Conservation (phyloP, 2,329 filamentous ascomycete genomes). For the Pseudogymnoascus sp. region DNA sequence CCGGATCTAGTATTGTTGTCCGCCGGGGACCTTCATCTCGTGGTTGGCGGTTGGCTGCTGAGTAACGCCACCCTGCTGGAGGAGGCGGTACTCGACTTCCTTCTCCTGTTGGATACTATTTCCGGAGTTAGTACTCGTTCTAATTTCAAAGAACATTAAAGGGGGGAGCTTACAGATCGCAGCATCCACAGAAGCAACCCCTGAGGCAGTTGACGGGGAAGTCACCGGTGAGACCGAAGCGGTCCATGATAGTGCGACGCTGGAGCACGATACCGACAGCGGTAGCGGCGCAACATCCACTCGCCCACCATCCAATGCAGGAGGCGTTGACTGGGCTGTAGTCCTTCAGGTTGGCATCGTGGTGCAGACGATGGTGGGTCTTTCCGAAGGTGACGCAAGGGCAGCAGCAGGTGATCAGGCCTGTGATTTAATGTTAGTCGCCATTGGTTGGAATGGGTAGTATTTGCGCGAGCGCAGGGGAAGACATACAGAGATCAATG, state of each 20-base stretch:
- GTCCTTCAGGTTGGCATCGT: slow-evolving; percentile 25
- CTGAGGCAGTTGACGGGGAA: slow-evolving; percentile 19
- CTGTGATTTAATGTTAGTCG: slow-evolving; percentile 12
- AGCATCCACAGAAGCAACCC: slow-evolving; percentile 23
- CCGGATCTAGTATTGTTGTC: not conserved
- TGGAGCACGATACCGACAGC: slow-evolving; percentile 21
- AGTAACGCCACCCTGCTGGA: slow-evolving; percentile 4
- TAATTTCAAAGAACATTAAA: not conserved
- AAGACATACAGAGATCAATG: slow-evolving; percentile 17
- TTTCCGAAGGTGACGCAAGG: slow-evolving; percentile 31
- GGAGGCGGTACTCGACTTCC: slow-evolving; percentile 15
- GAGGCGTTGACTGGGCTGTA: slow-evolving; percentile 28
- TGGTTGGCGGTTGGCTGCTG: not conserved
- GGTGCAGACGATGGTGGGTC: slow-evolving; percentile 27
- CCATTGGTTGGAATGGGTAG: not conserved
- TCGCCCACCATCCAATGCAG: slow-evolving; percentile 21
- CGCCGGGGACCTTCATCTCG: not conserved
- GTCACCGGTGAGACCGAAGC: slow-evolving; percentile 22
- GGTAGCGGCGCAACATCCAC: slow-evolving; percentile 17
- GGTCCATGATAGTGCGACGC: slow-evolving; percentile 21
- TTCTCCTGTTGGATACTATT: slow-evolving; percentile 18
- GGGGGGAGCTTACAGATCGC: slow-evolving; percentile 16
- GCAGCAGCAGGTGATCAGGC: slow-evolving; percentile 26
- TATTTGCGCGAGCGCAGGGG: not conserved
- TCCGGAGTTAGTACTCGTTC: not conserved